Percentiles rank a stretch among this genome's conserved stretches.
These are phyloP conservation scores for Stephania yunnanensis DNA, from an alignment of 164 flowering plant genomes.

Conservation along the genomic window DNA sequence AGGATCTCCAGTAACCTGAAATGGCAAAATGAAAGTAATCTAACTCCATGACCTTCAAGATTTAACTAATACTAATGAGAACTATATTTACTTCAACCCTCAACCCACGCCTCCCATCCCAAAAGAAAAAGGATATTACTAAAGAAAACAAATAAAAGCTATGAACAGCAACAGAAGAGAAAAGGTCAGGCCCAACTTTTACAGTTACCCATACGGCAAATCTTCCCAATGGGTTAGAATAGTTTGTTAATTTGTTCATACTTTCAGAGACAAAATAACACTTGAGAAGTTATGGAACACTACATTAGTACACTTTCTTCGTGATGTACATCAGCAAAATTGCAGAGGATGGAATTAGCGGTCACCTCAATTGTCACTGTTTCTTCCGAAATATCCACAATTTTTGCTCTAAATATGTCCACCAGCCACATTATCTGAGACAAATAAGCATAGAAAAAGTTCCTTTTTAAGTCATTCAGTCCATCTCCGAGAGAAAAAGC, in stretches of 20 bases:
- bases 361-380: conserved; percentile 83
- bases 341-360: background rate
- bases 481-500: too few relatives aligned
- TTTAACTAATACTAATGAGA: background rate
- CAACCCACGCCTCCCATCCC: background rate
- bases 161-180: background rate
- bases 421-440: conserved; percentile 83
- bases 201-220: background rate
- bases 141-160: background rate
- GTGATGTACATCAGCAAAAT: background rate
- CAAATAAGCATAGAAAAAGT: conserved; percentile 9
- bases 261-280: background rate
- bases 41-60: background rate
- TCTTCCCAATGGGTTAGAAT: background rate
- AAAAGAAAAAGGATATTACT: too few relatives aligned
- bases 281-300: background rate
- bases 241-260: background rate
- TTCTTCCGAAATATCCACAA: conserved; percentile 82
- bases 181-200: background rate
- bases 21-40: conserved; percentile 1
- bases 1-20: conserved; percentile 98
- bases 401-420: conserved; percentile 79
- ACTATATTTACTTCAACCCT: too few relatives aligned
- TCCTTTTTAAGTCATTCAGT: background rate
- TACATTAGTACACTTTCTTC: too few relatives aligned